Evolutionary conservation across 306 rosid species (phyloP), one percentile per base, ranked within the genome.

Genomic region (Canavalia ensiformis): DNA sequence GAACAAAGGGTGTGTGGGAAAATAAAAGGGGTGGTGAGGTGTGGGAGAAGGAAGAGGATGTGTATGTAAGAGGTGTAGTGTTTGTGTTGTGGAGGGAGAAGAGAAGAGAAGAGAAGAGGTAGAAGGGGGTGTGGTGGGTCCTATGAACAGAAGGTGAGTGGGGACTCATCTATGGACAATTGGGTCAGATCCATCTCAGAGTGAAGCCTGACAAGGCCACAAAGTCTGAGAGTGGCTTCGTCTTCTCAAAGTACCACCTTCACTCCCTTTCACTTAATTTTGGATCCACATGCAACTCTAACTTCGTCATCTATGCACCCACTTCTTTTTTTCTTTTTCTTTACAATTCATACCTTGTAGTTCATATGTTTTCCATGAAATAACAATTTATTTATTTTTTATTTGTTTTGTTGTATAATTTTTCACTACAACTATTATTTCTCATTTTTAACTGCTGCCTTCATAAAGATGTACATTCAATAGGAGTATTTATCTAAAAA

Each of bases 201-300:
- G 94, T 88, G 91, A 89, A 88, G 86, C 84, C 92, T 89, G 97
- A 90, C 95, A 89, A 85, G 75, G 90, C 89, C 95, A 88, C 92
- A 79, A 83, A 85, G 87, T 86, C 80, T 83, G 81, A 84, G 84
- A 79, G 50, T 80, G 84, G 78, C 90, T 84, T 89, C 84, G 82
- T 64, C 90, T 84, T 87, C 90, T 89, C 87, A 83, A 90, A 92
- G 91, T 88, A 92, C 94, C 88, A 78, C 82, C 83, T 75, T 82
- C 73, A 81, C 83, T 63, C 80, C 63, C 72, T 76, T 76, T 74
- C 88, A 76, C 70, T 70, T 65, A 41, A 31, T 81, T 85, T 72
- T 73, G 66, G 68, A 60, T 72, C 44, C 72, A 55, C 79, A 42
- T 76, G 67, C 4, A 82, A 68, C n/a, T 7, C 8, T 44, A 68